Evolutionary conservation across 2,329 filamentous ascomycete species (phyloP).

Genomic region (Penicillium sp.): DNA sequence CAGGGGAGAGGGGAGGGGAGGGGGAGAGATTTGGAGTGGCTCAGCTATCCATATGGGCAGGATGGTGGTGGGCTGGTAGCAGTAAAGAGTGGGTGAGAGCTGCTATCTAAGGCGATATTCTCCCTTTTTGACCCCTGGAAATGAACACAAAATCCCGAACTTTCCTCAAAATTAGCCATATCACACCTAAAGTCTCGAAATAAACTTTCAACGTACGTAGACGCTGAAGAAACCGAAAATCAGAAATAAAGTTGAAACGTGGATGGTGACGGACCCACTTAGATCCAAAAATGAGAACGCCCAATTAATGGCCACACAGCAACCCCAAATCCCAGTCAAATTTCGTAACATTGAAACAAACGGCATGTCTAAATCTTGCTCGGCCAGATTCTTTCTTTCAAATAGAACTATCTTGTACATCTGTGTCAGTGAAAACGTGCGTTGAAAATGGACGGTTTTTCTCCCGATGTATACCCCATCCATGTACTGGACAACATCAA

Average conservation of each 20-base stretch:
- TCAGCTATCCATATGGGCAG: too few relatives aligned
- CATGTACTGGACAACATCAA: conserved; percentile 9
- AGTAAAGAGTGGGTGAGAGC: too few relatives aligned
- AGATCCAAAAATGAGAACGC: background rate
- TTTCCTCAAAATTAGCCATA: too few relatives aligned
- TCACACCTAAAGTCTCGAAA: too few relatives aligned
- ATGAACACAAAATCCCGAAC: too few relatives aligned
- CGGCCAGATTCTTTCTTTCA: background rate
- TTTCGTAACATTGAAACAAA: background rate
- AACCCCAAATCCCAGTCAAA: background rate
- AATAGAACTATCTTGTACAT: background rate
- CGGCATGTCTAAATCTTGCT: background rate
- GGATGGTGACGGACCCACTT: background rate
- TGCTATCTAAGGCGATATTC: too few relatives aligned
- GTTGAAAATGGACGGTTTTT: background rate
- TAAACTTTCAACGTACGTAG: too few relatives aligned
- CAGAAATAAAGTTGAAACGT: background rate
- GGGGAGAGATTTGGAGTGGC: too few relatives aligned
- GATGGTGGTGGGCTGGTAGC: too few relatives aligned
- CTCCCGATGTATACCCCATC: conserved; percentile 12
- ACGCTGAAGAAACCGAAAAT: background rate
- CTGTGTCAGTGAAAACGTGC: too few relatives aligned
- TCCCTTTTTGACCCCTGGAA: too few relatives aligned
- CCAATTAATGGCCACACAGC: background rate
- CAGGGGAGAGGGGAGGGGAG: too few relatives aligned